A percentile compares a stretch with the other conserved stretches of the same genome.
phyloP scores from a whole-genome alignment of 345 rosid genomes.

The Aquilaria yunnanensis region DNA sequence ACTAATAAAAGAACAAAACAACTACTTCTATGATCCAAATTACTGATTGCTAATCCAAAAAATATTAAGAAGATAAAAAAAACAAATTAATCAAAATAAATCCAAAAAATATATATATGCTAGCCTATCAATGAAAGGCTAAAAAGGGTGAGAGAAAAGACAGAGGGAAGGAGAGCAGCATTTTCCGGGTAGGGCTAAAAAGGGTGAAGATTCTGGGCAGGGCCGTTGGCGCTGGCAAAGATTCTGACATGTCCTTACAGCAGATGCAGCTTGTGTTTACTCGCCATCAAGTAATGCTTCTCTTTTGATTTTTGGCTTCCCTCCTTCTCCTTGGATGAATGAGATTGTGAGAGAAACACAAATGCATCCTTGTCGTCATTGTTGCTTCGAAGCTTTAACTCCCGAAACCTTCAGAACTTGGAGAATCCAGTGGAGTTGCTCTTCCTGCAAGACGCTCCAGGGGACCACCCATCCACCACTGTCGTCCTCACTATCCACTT shows the following conservation, averaged over 20 bases:
- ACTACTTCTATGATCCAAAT: too few relatives aligned
- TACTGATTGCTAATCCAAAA: too few relatives aligned
- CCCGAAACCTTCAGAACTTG: conserved; percentile 48
- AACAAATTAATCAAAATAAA: too few relatives aligned
- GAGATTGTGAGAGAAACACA: conserved; percentile 27
- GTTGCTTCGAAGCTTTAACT: conserved; percentile 27
- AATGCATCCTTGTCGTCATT: conserved; percentile 59
- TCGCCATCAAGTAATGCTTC: background rate
- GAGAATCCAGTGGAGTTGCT: conserved; percentile 62
- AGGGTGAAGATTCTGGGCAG: conserved; percentile 2
- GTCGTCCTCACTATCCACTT: conserved; percentile 22
- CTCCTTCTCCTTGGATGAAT: background rate
- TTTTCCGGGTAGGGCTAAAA: too few relatives aligned
- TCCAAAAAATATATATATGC: too few relatives aligned
- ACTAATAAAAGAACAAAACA: too few relatives aligned
- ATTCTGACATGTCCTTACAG: conserved; percentile 16
- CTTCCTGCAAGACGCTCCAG: conserved; percentile 34
- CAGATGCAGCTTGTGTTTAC: conserved; percentile 17
- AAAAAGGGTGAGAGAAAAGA: too few relatives aligned
- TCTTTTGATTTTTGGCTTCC: background rate
- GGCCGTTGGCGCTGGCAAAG: conserved; percentile 15
- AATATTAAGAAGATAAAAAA: too few relatives aligned
- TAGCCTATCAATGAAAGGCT: too few relatives aligned
- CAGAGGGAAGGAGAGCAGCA: too few relatives aligned
- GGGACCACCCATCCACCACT: conserved; percentile 17